Percentiles rank a stretch among this genome's conserved stretches.
phyloP scores from a whole-genome alignment of 1,284 basidiomycete species.

The Irpex lacteus region DNA sequence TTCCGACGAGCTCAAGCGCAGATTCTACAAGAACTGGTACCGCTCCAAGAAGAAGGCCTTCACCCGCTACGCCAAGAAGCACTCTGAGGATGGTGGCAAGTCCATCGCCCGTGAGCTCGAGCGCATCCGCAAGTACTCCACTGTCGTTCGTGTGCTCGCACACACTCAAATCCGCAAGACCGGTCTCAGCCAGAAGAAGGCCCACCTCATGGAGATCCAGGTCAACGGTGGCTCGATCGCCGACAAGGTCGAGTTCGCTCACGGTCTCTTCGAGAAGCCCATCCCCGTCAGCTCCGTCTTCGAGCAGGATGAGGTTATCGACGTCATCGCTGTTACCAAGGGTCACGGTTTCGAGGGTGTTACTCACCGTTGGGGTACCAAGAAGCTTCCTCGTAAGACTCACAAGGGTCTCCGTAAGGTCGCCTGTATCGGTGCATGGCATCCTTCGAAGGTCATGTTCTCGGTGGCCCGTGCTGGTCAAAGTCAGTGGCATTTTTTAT shows the following conservation, averaged over 20 bases:
- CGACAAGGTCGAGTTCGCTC: slow-evolving; percentile 98
- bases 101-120: slow-evolving; percentile 95
- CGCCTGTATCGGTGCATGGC: slow-evolving; percentile 99
- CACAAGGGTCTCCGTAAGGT: slow-evolving; percentile 99
- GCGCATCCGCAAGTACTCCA: slow-evolving; percentile 99
- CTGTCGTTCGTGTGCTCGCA: slow-evolving; percentile 98
- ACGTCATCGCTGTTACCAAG: slow-evolving; percentile 98
- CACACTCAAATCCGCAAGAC: slow-evolving; percentile 99
- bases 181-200: slow-evolving; percentile 98
- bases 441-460: slow-evolving; percentile 99
- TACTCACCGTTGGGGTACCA: slow-evolving; percentile 98
- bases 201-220: slow-evolving; percentile 99
- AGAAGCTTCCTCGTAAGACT: slow-evolving; percentile 98
- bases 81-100: slow-evolving; percentile 93
- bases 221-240: slow-evolving; percentile 96
- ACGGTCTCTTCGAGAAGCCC: slow-evolving; percentile 96
- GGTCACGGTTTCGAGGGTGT: slow-evolving; percentile 99
- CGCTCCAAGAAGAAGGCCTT: slow-evolving; percentile 99
- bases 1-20: slow-evolving; percentile 92
- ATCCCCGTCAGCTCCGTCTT: slow-evolving; percentile 86
- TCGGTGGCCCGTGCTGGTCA: slow-evolving; percentile 99
- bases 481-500: slow-evolving; percentile 51
- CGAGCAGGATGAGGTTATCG: slow-evolving; percentile 96
- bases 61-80: slow-evolving; percentile 99
- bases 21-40: slow-evolving; percentile 99